phyloP scores from a whole-genome alignment of 805 yeast species.

The Cyberlindnera galapagoensis region DNA sequence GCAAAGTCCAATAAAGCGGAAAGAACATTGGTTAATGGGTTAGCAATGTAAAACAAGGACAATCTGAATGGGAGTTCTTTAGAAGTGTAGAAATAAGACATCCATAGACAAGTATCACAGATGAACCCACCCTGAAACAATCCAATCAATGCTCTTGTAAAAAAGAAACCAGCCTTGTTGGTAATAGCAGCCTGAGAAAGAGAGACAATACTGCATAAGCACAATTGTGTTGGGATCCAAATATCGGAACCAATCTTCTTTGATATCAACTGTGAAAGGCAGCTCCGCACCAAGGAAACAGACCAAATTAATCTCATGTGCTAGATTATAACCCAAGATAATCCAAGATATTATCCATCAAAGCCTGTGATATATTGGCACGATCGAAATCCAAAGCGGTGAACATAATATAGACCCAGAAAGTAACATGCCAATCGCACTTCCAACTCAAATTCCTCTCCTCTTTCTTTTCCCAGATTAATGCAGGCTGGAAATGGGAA shows the following conservation, averaged over 20 bases:
- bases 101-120: slow-evolving; percentile 57
- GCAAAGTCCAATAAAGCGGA: slow-evolving; percentile 50
- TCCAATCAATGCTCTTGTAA: slow-evolving; percentile 46
- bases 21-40: slow-evolving; percentile 39
- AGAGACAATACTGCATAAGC: slow-evolving; percentile 52
- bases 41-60: slow-evolving; percentile 54
- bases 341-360: slow-evolving; percentile 46
- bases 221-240: slow-evolving; percentile 54
- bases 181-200: slow-evolving; percentile 42
- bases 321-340: no score
- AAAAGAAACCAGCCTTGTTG: slow-evolving; percentile 35
- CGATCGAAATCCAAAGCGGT: slow-evolving; percentile 52
- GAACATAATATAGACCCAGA: slow-evolving; percentile 53
- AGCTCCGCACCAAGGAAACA: slow-evolving; percentile 53
- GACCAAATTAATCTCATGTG: slow-evolving; percentile 42
- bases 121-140: slow-evolving; percentile 61
- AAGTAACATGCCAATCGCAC: slow-evolving; percentile 46
- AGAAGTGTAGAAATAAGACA: slow-evolving; percentile 59
- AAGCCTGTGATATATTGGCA: slow-evolving; percentile 50
- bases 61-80: slow-evolving; percentile 53
- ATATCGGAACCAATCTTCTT: slow-evolving; percentile 56
- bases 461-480: slow-evolving; percentile 46
- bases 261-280: slow-evolving; percentile 55
- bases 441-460: slow-evolving; percentile 42
- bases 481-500: slow-evolving; percentile 47